A percentile compares a stretch with the other conserved stretches of the same genome.
Evolutionary conservation across 768 basidiomycete species (phyloP).

Genomic region (Leccinum variicolor): DNA sequence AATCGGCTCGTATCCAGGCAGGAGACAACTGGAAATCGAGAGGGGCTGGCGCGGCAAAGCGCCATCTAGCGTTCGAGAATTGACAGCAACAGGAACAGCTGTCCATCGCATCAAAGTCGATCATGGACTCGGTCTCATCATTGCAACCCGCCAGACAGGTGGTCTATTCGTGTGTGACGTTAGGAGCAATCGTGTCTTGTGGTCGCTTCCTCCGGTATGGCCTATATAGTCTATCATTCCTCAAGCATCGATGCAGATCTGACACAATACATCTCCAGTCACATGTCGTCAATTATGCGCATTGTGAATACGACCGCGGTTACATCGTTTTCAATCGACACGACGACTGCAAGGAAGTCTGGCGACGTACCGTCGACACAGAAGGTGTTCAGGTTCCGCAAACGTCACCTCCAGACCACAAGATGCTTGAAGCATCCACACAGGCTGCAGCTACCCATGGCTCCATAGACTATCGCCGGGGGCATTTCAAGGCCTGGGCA

Average conservation of each 20-base stretch:
- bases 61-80: constrained; percentile 36
- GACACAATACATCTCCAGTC: constrained; percentile 1
- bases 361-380: constrained; percentile 48
- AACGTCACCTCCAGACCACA: constrained; percentile 33
- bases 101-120: constrained; percentile 81
- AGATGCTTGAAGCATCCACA: constrained; percentile 21
- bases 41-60: constrained; percentile 55
- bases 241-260: background rate
- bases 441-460: constrained; percentile 17
- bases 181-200: constrained; percentile 46
- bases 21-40: constrained; percentile 41
- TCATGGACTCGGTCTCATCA: constrained; percentile 52
- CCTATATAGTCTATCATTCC: constrained; percentile 13
- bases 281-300: constrained; percentile 41
- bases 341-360: constrained; percentile 63
- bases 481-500: constrained; percentile 64
- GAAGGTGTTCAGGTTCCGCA: constrained; percentile 18
- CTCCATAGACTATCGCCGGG: constrained; percentile 27
- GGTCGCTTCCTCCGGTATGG: constrained; percentile 55
- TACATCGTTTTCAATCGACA: constrained; percentile 67
- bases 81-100: constrained; percentile 31
- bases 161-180: constrained; percentile 61
- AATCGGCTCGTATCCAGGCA: constrained; percentile 35
- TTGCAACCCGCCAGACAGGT: constrained; percentile 53
- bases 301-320: constrained; percentile 71